These are phyloP conservation scores for Cercospora zeae-maydis DNA, from an alignment of 2,329 filamentous ascomycete species.

Conservation along the genomic window DNA sequence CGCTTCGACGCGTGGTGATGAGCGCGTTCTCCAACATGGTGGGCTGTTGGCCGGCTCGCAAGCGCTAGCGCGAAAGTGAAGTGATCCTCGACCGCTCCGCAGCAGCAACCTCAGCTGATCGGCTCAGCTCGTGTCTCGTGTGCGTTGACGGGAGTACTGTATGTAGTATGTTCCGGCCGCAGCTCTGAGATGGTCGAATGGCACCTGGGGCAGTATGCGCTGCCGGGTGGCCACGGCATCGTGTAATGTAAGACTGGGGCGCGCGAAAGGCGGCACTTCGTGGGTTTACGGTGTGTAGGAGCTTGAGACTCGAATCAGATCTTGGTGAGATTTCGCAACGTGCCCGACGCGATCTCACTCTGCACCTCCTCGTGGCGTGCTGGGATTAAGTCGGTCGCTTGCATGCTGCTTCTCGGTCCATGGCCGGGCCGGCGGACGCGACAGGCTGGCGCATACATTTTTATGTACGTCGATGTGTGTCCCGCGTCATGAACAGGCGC, in stretches of 20 bases:
- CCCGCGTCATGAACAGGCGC: not conserved
- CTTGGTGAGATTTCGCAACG: slow-evolving; percentile 12
- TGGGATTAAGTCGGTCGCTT: slow-evolving; percentile 7
- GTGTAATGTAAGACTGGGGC: not conserved
- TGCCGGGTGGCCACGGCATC: not conserved
- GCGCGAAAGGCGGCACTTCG: not conserved
- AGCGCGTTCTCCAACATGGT: not conserved
- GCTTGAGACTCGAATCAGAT: not conserved
- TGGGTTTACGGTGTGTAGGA: too few relatives aligned
- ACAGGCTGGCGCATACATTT: not conserved
- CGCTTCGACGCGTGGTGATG: slow-evolving; percentile 11
- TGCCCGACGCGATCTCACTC: not conserved
- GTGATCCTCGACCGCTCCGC: not conserved
- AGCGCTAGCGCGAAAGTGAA: slow-evolving; percentile 1
- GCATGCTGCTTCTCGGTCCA: not conserved
- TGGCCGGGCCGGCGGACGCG: slow-evolving; percentile 2
- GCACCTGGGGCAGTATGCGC: not conserved
- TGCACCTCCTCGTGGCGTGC: slow-evolving; percentile 10
- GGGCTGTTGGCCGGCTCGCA: slow-evolving; percentile 11
- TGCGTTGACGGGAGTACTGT: not conserved
- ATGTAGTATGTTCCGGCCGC: too few relatives aligned
- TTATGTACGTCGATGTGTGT: too few relatives aligned
- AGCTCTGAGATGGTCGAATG: not conserved
- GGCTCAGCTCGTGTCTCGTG: not conserved
- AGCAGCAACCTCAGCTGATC: not conserved